Percentiles rank a stretch among this genome's conserved stretches.
These are phyloP conservation scores for Tetrahymena borealis DNA, from an alignment of 73 alveolate genomes.

Conservation along the genomic window DNA sequence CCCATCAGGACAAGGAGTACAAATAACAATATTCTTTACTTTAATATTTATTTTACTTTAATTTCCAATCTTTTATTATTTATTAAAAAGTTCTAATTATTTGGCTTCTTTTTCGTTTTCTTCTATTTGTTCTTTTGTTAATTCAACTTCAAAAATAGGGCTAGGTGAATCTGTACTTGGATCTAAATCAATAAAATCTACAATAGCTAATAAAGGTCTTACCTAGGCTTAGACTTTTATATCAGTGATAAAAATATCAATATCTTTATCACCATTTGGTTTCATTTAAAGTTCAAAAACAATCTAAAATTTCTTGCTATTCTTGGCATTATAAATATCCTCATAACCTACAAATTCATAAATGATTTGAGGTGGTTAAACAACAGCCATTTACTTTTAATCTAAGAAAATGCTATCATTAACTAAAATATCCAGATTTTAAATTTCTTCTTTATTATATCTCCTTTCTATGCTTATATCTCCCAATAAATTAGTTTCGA, in stretches of 20 bases:
- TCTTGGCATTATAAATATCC: not conserved
- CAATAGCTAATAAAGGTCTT: slow-evolving; percentile 12
- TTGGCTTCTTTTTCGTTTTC: not conserved
- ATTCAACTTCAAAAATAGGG: not conserved
- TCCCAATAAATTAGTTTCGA: not conserved
- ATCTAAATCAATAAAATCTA: slow-evolving; percentile 19
- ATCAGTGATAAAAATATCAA: not conserved
- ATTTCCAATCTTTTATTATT: not conserved
- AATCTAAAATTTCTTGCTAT: not conserved
- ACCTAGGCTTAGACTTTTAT: slow-evolving; percentile 11
- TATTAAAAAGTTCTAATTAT: not conserved
- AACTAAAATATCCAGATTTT: not conserved
- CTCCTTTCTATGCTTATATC: not conserved
- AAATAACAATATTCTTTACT: slow-evolving; percentile 5
- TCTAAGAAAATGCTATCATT: no score
- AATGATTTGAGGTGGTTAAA: not conserved
- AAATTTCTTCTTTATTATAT: not conserved
- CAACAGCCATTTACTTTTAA: not conserved
- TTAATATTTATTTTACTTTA: not conserved
- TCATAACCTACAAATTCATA: not conserved
- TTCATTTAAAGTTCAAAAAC: not conserved
- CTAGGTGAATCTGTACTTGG: slow-evolving; percentile 6
- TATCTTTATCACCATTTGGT: slow-evolving; percentile 16
- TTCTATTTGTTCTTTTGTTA: not conserved
- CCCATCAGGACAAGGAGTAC: slow-evolving; percentile 12